Percentiles rank a stretch among this genome's conserved stretches.
Conservation (phyloP, 2,329 filamentous ascomycete species). For the Epicoccum sorghinum region DNA sequence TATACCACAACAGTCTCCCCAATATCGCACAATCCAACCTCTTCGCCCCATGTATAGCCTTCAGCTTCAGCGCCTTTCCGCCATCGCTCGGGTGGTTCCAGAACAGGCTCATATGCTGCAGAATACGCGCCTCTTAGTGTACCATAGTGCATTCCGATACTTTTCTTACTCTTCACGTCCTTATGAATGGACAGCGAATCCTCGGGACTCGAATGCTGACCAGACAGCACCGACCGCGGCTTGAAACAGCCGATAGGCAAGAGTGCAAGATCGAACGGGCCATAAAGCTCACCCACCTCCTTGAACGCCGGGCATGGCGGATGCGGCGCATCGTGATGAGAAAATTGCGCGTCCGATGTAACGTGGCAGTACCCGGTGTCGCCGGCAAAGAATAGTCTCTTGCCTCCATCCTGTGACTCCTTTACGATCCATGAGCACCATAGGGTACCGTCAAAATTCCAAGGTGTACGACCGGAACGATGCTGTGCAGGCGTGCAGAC, state of each 20-base stretch:
- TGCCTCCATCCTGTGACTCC: slow-evolving; percentile 30
- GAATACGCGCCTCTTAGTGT: slow-evolving; percentile 55
- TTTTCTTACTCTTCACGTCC: slow-evolving; percentile 54
- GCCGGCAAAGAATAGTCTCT: slow-evolving; percentile 55
- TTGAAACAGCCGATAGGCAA: slow-evolving; percentile 58
- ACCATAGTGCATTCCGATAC: slow-evolving; percentile 60
- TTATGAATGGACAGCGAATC: slow-evolving; percentile 57
- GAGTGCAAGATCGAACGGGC: slow-evolving; percentile 57
- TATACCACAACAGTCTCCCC: slow-evolving; percentile 56
- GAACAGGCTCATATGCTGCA: slow-evolving; percentile 56
- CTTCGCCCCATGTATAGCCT: slow-evolving; percentile 47
- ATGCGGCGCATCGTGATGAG: slow-evolving; percentile 42
- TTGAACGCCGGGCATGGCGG: slow-evolving; percentile 56
- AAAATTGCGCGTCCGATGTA: slow-evolving; percentile 34
- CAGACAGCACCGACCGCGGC: slow-evolving; percentile 53
- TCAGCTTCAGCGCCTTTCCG: slow-evolving; percentile 52
- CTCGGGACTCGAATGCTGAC: slow-evolving; percentile 55
- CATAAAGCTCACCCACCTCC: slow-evolving; percentile 54
- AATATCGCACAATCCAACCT: slow-evolving; percentile 52
- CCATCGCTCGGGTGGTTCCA: slow-evolving; percentile 55
- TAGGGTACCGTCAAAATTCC: slow-evolving; percentile 50
- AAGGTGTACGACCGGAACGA: slow-evolving; percentile 50
- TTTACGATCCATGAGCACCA: slow-evolving; percentile 58
- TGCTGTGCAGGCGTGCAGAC: slow-evolving; percentile 58
- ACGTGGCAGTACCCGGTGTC: slow-evolving; percentile 57